Evolutionary conservation across 192 early-diverging fungal species (phyloP), one percentile per base, ranked within the genome.

Genomic region (Cladochytrium replicatum): DNA sequence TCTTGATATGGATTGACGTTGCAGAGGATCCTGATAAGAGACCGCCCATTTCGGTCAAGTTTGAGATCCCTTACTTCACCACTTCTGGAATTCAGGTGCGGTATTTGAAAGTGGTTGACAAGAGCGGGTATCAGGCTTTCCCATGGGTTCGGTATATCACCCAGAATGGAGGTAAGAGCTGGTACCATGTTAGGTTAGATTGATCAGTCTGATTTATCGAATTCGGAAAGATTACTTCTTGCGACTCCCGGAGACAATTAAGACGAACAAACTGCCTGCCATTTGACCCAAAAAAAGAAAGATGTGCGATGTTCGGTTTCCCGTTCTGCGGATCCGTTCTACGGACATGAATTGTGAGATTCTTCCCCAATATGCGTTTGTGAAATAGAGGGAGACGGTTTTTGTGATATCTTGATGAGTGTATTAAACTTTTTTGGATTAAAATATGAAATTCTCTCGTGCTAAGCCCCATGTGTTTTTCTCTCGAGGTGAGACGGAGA

Each of bases 131-230:
- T 63, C 85, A 95, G 64, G 87, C 87, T 41, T 89, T 99, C 50
- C 94, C 94, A 61, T 99, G 95, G 95, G 95, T 99, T 13, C 76
- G 95, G 28, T 99, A 99, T 66, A 95, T 95, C 77, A 93, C 95
- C 2, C 72, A 74, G 40, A 68, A 74, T 30, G 72, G 72, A 29
- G 51, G 51, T 53, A 53, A 11, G 5, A 8, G 6, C 2, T 42
- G 34, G 0, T 13, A 0, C 6, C 31, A 13, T 6, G 30, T 60
- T 25, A 6, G 11, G 27, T 32, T 44, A 4, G 9, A 17, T 34
- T 43, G 22, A n/a, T 25, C 52, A 32, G 9, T 7, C 8, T 29
- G 13, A 6, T 25, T 1, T 32, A 17, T 1, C n/a, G 1, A 2
- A 32, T 31, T 29, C 21, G 30, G 6, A 7, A 48, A 83, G 92